Evolutionary conservation across 1,284 basidiomycete genomes (phyloP).

Genomic region (Cystobasidiaceae sp.): DNA sequence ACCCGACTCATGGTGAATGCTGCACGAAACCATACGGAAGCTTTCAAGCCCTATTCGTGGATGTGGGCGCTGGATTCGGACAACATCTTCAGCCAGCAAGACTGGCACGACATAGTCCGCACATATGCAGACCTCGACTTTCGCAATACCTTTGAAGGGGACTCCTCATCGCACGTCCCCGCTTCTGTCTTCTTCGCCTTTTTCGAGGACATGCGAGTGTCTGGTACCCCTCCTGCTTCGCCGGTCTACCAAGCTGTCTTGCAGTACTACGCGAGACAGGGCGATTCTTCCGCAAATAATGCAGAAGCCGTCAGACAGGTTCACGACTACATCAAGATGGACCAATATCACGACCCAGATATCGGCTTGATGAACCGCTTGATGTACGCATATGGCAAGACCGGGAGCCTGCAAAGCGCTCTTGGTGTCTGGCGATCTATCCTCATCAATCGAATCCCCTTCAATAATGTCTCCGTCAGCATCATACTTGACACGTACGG

Average conservation of each 20-base stretch:
- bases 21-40: slow-evolving; percentile 53
- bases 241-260: slow-evolving; percentile 70
- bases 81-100: slow-evolving; percentile 29
- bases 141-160: slow-evolving; percentile 45
- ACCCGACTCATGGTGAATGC: slow-evolving; percentile 59
- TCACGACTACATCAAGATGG: slow-evolving; percentile 72
- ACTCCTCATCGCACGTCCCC: slow-evolving; percentile 54
- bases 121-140: slow-evolving; percentile 35
- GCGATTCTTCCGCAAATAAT: slow-evolving; percentile 30
- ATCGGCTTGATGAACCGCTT: slow-evolving; percentile 74
- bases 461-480: slow-evolving; percentile 64
- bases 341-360: slow-evolving; percentile 68
- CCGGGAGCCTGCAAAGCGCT: slow-evolving; percentile 64
- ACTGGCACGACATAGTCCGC: slow-evolving; percentile 37
- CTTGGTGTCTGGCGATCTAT: slow-evolving; percentile 77
- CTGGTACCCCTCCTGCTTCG: slow-evolving; percentile 57
- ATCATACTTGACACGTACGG: slow-evolving; percentile 82
- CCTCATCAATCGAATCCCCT: slow-evolving; percentile 52
- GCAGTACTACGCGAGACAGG: slow-evolving; percentile 48
- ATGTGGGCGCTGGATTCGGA: slow-evolving; percentile 48
- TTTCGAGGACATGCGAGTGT: slow-evolving; percentile 72
- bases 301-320: slow-evolving; percentile 56
- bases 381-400: slow-evolving; percentile 81
- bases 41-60: slow-evolving; percentile 59
- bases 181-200: slow-evolving; percentile 68